Evolutionary conservation across 1,139 yeast genomes (phyloP).

Genomic region (Zygosaccharomyces sapae): DNA sequence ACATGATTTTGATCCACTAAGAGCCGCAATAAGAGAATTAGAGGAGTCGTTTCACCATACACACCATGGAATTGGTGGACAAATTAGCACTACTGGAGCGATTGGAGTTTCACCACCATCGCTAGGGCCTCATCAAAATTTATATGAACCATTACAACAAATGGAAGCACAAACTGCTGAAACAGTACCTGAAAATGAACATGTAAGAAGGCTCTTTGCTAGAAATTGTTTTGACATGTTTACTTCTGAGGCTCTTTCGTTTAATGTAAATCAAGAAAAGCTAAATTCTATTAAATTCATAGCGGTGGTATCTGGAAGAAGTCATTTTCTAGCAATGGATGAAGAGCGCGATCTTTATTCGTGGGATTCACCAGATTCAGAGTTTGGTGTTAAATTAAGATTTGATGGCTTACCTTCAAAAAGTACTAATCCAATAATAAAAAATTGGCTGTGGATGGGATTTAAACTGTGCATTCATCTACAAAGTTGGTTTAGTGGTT

Average conservation of each 20-base stretch:
- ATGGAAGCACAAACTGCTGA: constrained; percentile 23
- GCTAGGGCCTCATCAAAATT: constrained; percentile 28
- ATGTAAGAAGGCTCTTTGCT: constrained; percentile 31
- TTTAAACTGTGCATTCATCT: constrained; percentile 49
- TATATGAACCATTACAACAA: constrained; percentile 26
- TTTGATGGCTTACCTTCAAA: constrained; percentile 37
- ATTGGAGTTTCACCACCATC: constrained; percentile 22
- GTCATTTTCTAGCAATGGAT: constrained; percentile 62
- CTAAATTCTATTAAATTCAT: constrained; percentile 38
- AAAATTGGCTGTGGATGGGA: constrained; percentile 72
- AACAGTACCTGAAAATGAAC: constrained; percentile 27
- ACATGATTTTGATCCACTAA: constrained; percentile 35
- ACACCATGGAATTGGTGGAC: constrained; percentile 14
- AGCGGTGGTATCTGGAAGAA: constrained; percentile 62
- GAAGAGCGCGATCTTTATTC: constrained; percentile 49
- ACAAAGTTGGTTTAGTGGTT: constrained; percentile 53
- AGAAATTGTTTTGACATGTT: constrained; percentile 27
- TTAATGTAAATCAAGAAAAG: constrained; percentile 15
- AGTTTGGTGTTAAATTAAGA: constrained; percentile 46
- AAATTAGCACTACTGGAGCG: constrained; percentile 24
- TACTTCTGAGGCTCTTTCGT: constrained; percentile 12
- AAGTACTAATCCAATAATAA: constrained; percentile 36
- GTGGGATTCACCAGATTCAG: constrained; percentile 53
- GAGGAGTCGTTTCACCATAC: constrained; percentile 23
- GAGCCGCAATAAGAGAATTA: constrained; percentile 23